Percentiles rank a stretch among this genome's conserved stretches.
Conservation (phyloP, 139 green algal genomes). For the Pseudopediastrum boryanum region DNA sequence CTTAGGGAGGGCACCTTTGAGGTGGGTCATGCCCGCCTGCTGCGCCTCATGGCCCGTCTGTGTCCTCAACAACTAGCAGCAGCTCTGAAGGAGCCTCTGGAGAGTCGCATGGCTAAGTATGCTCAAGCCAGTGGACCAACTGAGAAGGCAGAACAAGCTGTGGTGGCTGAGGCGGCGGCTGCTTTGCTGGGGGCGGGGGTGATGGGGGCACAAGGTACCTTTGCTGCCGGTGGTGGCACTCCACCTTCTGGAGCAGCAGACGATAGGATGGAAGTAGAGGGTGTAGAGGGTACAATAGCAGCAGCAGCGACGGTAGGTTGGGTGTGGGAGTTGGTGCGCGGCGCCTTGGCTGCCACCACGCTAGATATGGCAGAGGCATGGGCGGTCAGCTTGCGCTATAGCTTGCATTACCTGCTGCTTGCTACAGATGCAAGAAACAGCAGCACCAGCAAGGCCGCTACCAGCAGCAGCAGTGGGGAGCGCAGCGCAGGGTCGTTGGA, state of each 20-base stretch:
- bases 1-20: constrained; percentile 62
- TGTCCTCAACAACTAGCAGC: constrained; percentile 25
- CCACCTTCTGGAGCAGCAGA: no score
- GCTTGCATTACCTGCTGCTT: constrained; percentile 39
- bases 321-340: constrained; percentile 37
- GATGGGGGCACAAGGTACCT: not conserved
- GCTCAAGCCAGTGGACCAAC: constrained; percentile 25
- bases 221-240: constrained; percentile 15
- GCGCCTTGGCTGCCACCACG: constrained; percentile 36
- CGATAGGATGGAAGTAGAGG: no score
- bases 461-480: not conserved
- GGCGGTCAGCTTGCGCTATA: constrained; percentile 52
- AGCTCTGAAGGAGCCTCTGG: constrained; percentile 28
- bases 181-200: constrained; percentile 63
- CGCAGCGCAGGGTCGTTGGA: not conserved
- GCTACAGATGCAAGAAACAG: not conserved
- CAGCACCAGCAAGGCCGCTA: not conserved
- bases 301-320: constrained; percentile 38
- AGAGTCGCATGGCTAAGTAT: constrained; percentile 32
- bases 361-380: constrained; percentile 67
- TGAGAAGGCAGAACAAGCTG: constrained; percentile 55
- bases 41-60: constrained; percentile 48
- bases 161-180: constrained; percentile 64
- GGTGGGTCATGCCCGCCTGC: constrained; percentile 53
- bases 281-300: not conserved